Conservation (phyloP, 202 grass and related monocot species). For the Brachypodium distachyon region DNA sequence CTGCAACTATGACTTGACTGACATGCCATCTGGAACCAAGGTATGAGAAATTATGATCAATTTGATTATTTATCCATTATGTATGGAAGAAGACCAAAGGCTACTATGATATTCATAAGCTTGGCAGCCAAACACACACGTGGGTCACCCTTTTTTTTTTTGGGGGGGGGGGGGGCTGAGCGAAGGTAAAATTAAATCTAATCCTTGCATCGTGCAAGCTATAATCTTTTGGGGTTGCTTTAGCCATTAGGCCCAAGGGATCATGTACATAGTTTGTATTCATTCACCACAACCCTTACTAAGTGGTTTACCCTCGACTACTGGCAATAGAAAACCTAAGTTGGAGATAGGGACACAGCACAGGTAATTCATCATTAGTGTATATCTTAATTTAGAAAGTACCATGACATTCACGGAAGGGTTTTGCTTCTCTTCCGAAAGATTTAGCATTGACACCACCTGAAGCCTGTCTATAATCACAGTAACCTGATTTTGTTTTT, state of each 20-base stretch:
- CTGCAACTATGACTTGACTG: conserved; percentile 94
- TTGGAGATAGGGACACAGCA: conserved; percentile 4
- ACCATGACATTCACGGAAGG: background rate
- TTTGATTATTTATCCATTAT: background rate
- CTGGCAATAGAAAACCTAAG: background rate
- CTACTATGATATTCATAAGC: background rate
- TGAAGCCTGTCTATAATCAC: background rate
- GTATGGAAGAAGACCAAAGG: background rate
- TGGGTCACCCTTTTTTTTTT: background rate
- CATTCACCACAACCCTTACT: background rate
- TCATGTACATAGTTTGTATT: background rate
- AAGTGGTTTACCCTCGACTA: background rate
- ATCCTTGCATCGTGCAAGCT: background rate
- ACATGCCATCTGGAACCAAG: conserved; percentile 98
- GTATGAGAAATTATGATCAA: conserved; percentile 31
- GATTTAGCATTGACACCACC: background rate
- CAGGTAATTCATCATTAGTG: conserved; percentile 1
- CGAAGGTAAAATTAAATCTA: background rate
- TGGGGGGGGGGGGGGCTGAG: no score
- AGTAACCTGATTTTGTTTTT: background rate
- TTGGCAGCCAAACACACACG: background rate
- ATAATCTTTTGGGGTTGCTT: background rate
- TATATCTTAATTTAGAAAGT: background rate
- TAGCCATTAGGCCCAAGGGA: background rate
- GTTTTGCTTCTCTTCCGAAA: background rate